Evolutionary conservation across 179 eudicot genomes (phyloP).

Genomic region (Kewa caespitosa): DNA sequence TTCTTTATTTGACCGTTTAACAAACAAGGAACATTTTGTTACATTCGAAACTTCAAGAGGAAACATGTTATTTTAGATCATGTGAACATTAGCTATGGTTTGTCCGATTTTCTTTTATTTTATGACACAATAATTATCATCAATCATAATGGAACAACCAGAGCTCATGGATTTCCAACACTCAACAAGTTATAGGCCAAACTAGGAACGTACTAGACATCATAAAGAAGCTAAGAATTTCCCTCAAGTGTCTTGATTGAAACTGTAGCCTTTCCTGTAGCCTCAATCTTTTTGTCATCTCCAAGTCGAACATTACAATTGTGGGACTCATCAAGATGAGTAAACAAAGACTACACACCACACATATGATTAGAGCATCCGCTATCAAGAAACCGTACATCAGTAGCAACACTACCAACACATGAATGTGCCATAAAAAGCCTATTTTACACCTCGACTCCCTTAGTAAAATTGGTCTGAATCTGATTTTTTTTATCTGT

Average conservation of each 20-base stretch:
- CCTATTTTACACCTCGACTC: background rate
- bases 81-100: background rate
- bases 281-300: conserved; percentile 5
- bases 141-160: conserved; percentile 21
- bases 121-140: conserved; percentile 14
- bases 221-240: conserved; percentile 7
- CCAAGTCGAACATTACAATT: background rate
- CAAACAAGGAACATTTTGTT: background rate
- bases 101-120: background rate
- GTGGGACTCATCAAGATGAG: conserved; percentile 12
- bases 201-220: conserved; percentile 15
- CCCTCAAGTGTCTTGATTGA: background rate
- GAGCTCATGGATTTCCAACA: conserved; percentile 3
- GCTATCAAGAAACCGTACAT: conserved; percentile 14
- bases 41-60: conserved; percentile 7
- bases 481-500: too few species aligned
- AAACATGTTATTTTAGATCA: conserved; percentile 19
- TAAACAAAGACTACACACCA: background rate
- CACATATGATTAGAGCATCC: conserved; percentile 25
- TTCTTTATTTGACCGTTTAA: background rate
- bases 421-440: conserved; percentile 4
- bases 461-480: background rate
- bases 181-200: conserved; percentile 19
- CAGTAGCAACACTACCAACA: background rate
- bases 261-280: conserved; percentile 15